These are phyloP conservation scores for Ormosia semicastrata DNA, from an alignment of 306 rosid species.

Conservation along the genomic window DNA sequence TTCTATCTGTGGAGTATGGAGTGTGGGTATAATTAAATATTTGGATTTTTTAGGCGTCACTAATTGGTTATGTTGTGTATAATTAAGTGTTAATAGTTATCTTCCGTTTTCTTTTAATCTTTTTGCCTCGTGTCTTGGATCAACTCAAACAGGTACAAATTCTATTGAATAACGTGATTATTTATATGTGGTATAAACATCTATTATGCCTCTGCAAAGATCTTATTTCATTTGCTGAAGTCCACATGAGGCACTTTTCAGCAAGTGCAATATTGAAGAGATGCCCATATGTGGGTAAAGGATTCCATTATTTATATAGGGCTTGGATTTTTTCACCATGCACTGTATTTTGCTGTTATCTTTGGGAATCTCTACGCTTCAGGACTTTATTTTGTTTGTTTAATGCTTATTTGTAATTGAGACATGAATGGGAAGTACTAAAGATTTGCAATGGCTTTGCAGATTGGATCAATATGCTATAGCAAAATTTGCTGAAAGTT, in stretches of 20 bases:
- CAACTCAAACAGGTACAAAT: neutral
- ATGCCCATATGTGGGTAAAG: neutral
- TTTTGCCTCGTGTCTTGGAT: neutral
- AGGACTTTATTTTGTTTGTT: neutral
- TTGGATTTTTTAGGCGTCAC: too few species aligned
- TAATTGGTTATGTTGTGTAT: neutral
- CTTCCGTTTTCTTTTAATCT: neutral
- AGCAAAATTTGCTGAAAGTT: constrained; percentile 94
- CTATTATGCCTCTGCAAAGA: neutral
- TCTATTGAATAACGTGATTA: neutral
- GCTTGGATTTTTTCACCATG: neutral
- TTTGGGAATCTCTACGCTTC: neutral
- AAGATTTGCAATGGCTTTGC: constrained; percentile 39
- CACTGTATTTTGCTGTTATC: neutral
- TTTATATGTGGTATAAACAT: neutral
- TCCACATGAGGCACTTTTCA: neutral
- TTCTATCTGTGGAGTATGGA: neutral
- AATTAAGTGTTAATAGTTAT: neutral
- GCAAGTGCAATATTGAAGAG: neutral
- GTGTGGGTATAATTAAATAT: neutral
- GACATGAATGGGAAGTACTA: constrained; percentile 13
- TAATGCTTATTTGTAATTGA: too few species aligned
- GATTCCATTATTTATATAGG: neutral
- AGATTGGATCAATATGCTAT: constrained; percentile 99
- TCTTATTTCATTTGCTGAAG: neutral